These are phyloP conservation scores for Porogramme epimiltina DNA, from an alignment of 1,284 basidiomycete genomes.

Conservation along the genomic window DNA sequence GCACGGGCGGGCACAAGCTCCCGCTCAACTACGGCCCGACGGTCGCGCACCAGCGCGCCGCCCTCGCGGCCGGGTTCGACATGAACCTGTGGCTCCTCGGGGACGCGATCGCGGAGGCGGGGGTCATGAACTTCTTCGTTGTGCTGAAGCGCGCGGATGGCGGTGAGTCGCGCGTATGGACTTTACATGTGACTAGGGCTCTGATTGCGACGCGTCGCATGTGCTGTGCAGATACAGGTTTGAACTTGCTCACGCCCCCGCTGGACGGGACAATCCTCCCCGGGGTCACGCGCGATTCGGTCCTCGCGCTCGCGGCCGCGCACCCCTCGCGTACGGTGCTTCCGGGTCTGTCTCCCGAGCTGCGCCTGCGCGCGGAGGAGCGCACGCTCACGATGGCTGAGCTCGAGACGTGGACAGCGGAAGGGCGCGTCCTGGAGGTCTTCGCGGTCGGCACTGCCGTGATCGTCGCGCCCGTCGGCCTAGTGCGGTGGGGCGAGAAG, in stretches of 20 bases:
- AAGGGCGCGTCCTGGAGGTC: slow-evolving; percentile 64
- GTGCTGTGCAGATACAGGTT: too few relatives aligned
- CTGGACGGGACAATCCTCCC: slow-evolving; percentile 78
- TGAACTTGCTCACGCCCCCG: slow-evolving; percentile 74
- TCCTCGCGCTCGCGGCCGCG: slow-evolving; percentile 59
- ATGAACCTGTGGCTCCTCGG: slow-evolving; percentile 62
- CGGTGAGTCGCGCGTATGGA: slow-evolving; percentile 36
- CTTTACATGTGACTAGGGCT: too few relatives aligned
- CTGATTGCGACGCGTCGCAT: too few relatives aligned
- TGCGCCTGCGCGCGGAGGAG: slow-evolving; percentile 57
- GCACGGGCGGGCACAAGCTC: slow-evolving; percentile 69
- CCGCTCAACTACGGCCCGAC: slow-evolving; percentile 72
- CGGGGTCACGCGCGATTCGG: slow-evolving; percentile 76
- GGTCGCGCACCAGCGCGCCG: slow-evolving; percentile 65
- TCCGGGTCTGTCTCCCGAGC: slow-evolving; percentile 39
- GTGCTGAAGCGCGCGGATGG: slow-evolving; percentile 49
- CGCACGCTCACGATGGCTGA: slow-evolving; percentile 65
- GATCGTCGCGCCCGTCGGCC: slow-evolving; percentile 58
- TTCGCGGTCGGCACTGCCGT: slow-evolving; percentile 79
- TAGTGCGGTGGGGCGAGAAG: slow-evolving; percentile 53
- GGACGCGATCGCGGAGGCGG: slow-evolving; percentile 45
- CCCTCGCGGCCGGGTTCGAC: slow-evolving; percentile 70
- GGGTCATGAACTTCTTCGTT: slow-evolving; percentile 70
- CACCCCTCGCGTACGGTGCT: slow-evolving; percentile 40
- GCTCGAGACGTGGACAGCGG: slow-evolving; percentile 45